phyloP scores from a whole-genome alignment of 352 stramenopile genomes.

The Globisporangium acanthophoron region DNA sequence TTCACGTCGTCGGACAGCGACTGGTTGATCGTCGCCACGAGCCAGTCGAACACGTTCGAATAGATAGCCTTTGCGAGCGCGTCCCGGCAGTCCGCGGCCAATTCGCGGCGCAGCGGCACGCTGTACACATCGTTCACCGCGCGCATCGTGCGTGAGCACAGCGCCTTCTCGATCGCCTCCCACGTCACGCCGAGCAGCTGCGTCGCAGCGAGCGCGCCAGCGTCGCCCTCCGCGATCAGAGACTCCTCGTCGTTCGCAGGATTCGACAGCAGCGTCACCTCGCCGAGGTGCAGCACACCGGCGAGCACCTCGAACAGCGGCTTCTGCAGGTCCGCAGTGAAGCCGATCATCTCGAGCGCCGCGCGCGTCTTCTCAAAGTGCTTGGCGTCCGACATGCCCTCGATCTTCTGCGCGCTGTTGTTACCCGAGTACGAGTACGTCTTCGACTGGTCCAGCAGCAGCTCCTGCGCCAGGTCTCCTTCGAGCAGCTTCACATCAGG shows the following conservation, averaged over 20 bases:
- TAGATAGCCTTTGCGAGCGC: constrained; percentile 95
- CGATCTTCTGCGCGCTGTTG: constrained; percentile 58
- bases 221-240: constrained; percentile 40
- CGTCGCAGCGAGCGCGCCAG: constrained; percentile 43
- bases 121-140: constrained; percentile 47
- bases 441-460: constrained; percentile 42
- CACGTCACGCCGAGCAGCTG: constrained; percentile 89
- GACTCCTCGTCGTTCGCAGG: constrained; percentile 76
- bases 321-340: constrained; percentile 78
- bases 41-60: constrained; percentile 89
- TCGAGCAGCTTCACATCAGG: constrained; percentile 29
- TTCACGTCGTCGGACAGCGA: constrained; percentile 74
- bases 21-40: constrained; percentile 90
- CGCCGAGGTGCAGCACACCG: constrained; percentile 93
- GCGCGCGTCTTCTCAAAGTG: constrained; percentile 81
- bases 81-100: constrained; percentile 80
- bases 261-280: constrained; percentile 84
- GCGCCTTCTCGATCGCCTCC: constrained; percentile 88
- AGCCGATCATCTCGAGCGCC: constrained; percentile 77
- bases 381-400: constrained; percentile 65
- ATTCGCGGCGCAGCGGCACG: constrained; percentile 47
- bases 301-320: constrained; percentile 90
- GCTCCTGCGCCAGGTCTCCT: constrained; percentile 37
- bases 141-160: constrained; percentile 89
- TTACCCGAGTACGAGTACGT: constrained; percentile 66